Percentiles rank a stretch among this genome's conserved stretches.
phyloP scores from a whole-genome alignment of 306 rosid species.

The Castanospermum australe region DNA sequence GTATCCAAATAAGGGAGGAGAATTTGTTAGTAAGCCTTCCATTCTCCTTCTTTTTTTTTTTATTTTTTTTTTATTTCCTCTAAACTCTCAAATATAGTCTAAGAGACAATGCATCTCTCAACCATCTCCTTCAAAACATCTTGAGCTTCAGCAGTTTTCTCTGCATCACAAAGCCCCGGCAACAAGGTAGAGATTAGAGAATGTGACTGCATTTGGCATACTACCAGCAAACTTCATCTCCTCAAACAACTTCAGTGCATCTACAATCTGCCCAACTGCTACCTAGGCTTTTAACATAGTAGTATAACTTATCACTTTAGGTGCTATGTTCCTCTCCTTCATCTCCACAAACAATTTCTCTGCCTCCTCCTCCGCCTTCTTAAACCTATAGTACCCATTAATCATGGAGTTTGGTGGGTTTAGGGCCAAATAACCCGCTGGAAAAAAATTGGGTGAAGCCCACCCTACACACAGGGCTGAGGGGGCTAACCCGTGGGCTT shows the following conservation, averaged over 20 bases:
- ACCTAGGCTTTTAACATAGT: slow-evolving; percentile 82
- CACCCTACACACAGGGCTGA: too few relatives aligned
- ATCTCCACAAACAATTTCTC: slow-evolving; percentile 74
- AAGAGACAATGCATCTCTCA: too few relatives aligned
- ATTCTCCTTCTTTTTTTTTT: too few relatives aligned
- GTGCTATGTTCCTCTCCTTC: slow-evolving; percentile 67
- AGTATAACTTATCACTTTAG: slow-evolving; percentile 80
- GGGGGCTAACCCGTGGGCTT: too few relatives aligned
- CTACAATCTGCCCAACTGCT: slow-evolving; percentile 56
- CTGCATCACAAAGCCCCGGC: slow-evolving; percentile 81
- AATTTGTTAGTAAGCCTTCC: too few relatives aligned
- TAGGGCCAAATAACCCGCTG: too few relatives aligned
- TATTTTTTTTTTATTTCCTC: too few relatives aligned
- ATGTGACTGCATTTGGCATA: slow-evolving; percentile 78
- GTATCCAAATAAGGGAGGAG: too few relatives aligned
- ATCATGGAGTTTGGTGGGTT: too few relatives aligned
- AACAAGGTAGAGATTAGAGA: slow-evolving; percentile 67
- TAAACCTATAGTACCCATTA: slow-evolving; percentile 74
- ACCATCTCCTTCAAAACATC: slow-evolving; percentile 75
- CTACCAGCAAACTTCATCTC: slow-evolving; percentile 75
- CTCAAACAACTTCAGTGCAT: slow-evolving; percentile 53
- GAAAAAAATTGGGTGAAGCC: too few relatives aligned
- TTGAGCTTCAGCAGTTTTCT: slow-evolving; percentile 55
- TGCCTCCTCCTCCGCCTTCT: slow-evolving; percentile 76
- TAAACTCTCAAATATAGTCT: too few relatives aligned